Evolutionary conservation across 352 stramenopile species (phyloP).

Genomic region (Albugo laibachii): DNA sequence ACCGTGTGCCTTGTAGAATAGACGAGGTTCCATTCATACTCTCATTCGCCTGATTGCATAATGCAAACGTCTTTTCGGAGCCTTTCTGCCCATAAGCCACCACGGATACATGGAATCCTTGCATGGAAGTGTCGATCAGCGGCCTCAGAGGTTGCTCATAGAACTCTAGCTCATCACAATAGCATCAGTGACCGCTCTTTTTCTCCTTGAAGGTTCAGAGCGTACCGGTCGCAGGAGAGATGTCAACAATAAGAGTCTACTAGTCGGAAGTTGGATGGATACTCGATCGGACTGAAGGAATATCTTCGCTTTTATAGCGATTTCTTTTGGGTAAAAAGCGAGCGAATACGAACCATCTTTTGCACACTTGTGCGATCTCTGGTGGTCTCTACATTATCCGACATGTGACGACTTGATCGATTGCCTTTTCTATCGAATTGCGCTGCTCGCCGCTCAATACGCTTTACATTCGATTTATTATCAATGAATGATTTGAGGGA

Average conservation of each 20-base stretch:
- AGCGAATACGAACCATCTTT: conserved; percentile 58
- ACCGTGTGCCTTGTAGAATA: conserved; percentile 13
- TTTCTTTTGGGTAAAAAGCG: conserved; percentile 57
- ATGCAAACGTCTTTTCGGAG: conserved; percentile 69
- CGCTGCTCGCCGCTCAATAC: no score
- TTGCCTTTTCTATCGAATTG: no score
- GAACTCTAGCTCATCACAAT: conserved; percentile 14
- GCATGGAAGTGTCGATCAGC: conserved; percentile 63
- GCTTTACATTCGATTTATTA: no score
- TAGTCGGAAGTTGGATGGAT: no score
- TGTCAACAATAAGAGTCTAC: no score
- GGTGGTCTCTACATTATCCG: no score
- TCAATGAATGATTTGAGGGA: no score
- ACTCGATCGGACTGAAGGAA: conserved; percentile 15
- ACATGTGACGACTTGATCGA: no score
- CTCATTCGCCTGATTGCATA: conserved; percentile 26
- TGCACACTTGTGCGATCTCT: conserved; percentile 19
- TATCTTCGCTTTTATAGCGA: conserved; percentile 21
- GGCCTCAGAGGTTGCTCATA: conserved; percentile 54
- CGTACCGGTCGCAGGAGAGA: conserved; percentile 13
- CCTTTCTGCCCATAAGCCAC: conserved; percentile 76
- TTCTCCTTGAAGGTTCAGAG: background rate
- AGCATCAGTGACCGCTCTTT: background rate
- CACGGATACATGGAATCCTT: conserved; percentile 79
- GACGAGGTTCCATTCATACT: background rate